Percentiles rank a stretch among this genome's conserved stretches.
Conservation (phyloP, 345 rosid species). For the Acer campestre region DNA sequence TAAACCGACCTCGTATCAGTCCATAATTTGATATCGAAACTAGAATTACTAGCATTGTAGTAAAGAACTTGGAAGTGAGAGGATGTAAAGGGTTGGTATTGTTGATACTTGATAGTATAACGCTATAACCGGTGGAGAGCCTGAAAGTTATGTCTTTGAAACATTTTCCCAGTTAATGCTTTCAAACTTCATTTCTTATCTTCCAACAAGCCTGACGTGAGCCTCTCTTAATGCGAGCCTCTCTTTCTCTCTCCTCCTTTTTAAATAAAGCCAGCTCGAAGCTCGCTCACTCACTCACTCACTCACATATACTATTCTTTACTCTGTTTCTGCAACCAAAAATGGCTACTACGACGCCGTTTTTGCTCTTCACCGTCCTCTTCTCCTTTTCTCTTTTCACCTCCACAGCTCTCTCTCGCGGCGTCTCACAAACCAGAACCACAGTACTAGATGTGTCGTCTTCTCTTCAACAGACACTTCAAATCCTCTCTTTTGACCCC, state of each 20-base stretch:
- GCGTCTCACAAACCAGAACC: constrained; percentile 29
- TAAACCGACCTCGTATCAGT: too few relatives aligned
- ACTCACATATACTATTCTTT: neutral
- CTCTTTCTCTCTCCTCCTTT: neutral
- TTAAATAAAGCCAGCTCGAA: constrained; percentile 18
- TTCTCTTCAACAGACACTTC: constrained; percentile 51
- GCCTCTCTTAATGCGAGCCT: neutral
- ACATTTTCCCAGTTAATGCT: too few relatives aligned
- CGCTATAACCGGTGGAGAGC: too few relatives aligned
- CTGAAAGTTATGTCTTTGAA: too few relatives aligned
- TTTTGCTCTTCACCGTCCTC: constrained; percentile 21
- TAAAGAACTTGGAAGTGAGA: too few relatives aligned
- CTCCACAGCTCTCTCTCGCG: constrained; percentile 40
- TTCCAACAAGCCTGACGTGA: constrained; percentile 4
- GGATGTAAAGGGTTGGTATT: too few relatives aligned
- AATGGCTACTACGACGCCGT: neutral
- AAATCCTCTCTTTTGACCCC: constrained; percentile 48
- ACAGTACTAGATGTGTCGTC: constrained; percentile 46
- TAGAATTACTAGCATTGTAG: too few relatives aligned
- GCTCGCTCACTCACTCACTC: neutral
- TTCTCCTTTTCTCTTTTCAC: constrained; percentile 15
- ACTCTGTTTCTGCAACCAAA: constrained; percentile 18
- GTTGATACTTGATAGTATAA: too few relatives aligned
- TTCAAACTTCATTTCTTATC: neutral
- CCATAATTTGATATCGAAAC: too few relatives aligned